Percentiles rank a stretch among this genome's conserved stretches.
phyloP scores from a whole-genome alignment of 257 asterid species.

The Solanum okadae region DNA sequence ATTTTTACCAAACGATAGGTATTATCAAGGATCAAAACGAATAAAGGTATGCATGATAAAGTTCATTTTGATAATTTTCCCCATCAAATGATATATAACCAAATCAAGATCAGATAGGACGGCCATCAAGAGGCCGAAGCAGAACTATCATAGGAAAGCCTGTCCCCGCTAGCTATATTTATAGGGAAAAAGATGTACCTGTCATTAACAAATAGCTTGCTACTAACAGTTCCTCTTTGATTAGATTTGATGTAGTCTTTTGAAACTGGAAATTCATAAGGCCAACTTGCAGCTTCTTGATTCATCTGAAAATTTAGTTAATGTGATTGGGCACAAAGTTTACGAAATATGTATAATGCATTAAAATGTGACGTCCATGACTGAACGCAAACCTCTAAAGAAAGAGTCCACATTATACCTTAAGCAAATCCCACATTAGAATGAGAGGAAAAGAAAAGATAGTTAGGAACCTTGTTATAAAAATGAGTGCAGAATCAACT shows the following conservation, averaged over 20 bases:
- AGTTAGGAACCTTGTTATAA: not conserved
- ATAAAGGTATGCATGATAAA: no score
- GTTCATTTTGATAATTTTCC: no score
- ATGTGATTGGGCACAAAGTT: not conserved
- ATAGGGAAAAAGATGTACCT: not conserved
- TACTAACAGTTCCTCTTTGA: conserved; percentile 43
- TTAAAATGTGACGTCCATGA: not conserved
- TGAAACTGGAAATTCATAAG: conserved; percentile 48
- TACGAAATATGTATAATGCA: not conserved
- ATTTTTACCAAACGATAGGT: no score
- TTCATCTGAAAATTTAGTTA: conserved; percentile 27
- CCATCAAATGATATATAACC: no score
- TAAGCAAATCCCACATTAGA: not conserved
- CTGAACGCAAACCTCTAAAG: not conserved
- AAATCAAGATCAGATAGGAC: no score
- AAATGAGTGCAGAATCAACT: not conserved
- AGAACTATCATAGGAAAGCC: no score
- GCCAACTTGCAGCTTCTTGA: conserved; percentile 52
- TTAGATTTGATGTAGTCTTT: conserved; percentile 30
- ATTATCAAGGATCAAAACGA: no score
- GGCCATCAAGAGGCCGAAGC: no score
- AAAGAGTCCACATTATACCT: not conserved
- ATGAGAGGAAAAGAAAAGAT: not conserved
- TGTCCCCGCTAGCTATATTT: no score
- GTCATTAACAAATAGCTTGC: conserved; percentile 49